Base-by-base conservation (phyloP, 208 protist genomes). In the Leishmania guyanensis region DNA sequence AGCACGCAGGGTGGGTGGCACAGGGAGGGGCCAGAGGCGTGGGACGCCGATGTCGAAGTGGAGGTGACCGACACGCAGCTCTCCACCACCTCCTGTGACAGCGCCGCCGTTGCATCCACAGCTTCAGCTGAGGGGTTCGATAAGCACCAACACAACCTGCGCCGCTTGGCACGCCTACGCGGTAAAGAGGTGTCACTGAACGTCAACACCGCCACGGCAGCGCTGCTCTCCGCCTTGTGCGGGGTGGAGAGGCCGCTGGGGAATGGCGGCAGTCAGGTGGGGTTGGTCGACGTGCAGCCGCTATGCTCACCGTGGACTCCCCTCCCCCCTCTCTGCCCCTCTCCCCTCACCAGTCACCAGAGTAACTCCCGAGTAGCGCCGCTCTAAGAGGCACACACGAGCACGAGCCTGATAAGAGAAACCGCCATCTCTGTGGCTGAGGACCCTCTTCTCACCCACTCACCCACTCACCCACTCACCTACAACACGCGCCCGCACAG, bases 141-240 rank as follows among this genome's bases (percentile, higher is more conserved):
- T 36, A 78, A 43, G 22, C 51, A 75, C 3, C 50, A 62, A 65
- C 81, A 72, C 81, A 87, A 26, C 26, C 69, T 85, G 65, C 77
- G 77, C 12, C 79, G 84, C 22, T 73, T 83, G 16, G 79, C 80
- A 5, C 75, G 79, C 17, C 68, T 94, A 58, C 77, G 84, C 5
- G 78, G 82, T 3, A 80, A 82, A n/a, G 91, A 95, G 72, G 88
- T 97, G 39, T 93, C 93, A 68, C 80, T 97, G 54, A 97, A 97
- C 82, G 93, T 97, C 68, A 92, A 91, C 84, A 89, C 91, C 22
- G 93, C 93, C 16, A 89, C 90, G 78, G 91, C 91, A 26, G 79
- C 89, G 53, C 81, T 97, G 81, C 85, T 97, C 48, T 81, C 89
- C 9, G 29, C 79, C 12, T 29, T 95, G 75, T 43, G 87, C 36